These are phyloP conservation scores for Agrostemma githago DNA, from an alignment of 148 eudicot genomes.

Conservation along the genomic window DNA sequence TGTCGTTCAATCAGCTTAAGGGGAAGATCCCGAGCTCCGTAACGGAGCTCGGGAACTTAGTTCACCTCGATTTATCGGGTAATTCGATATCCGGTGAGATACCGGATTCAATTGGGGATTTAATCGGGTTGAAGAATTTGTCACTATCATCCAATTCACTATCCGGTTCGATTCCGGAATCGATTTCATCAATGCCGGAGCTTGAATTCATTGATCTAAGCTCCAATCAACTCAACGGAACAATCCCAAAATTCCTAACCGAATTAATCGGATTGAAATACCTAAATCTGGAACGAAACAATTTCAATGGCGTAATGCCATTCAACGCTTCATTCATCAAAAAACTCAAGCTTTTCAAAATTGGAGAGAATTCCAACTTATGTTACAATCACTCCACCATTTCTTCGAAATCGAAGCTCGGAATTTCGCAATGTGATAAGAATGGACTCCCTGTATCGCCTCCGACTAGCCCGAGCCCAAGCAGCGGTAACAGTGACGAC, in stretches of 20 bases:
- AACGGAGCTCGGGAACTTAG: conserved; percentile 39
- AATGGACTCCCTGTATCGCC: conserved; percentile 77
- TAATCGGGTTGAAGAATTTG: conserved; percentile 43
- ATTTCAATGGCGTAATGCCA: conserved; percentile 72
- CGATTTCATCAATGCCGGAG: conserved; percentile 34
- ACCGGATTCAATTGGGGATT: conserved; percentile 64
- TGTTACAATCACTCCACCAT: conserved; percentile 63
- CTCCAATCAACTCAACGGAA: conserved; percentile 72
- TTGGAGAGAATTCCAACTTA: conserved; percentile 59
- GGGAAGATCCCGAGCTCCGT: conserved; percentile 55
- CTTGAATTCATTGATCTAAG: conserved; percentile 64
- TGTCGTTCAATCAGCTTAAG: conserved; percentile 47
- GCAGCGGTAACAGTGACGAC: conserved; percentile 19
- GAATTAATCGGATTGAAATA: conserved; percentile 51
- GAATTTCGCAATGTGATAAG: conserved; percentile 77
- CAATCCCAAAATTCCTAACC: conserved; percentile 42
- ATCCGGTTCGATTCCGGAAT: conserved; percentile 65
- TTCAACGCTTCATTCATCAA: conserved; percentile 69
- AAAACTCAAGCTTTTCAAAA: conserved; percentile 50
- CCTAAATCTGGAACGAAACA: conserved; percentile 71
- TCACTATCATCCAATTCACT: conserved; percentile 51
- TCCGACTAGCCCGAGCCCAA: conserved; percentile 40
- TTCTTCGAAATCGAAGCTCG: conserved; percentile 60
- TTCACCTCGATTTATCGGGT: conserved; percentile 40
- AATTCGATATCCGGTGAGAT: conserved; percentile 49